Evolutionary conservation across 2,329 filamentous ascomycete genomes (phyloP).

Genomic region (Xylariaceae sp.): DNA sequence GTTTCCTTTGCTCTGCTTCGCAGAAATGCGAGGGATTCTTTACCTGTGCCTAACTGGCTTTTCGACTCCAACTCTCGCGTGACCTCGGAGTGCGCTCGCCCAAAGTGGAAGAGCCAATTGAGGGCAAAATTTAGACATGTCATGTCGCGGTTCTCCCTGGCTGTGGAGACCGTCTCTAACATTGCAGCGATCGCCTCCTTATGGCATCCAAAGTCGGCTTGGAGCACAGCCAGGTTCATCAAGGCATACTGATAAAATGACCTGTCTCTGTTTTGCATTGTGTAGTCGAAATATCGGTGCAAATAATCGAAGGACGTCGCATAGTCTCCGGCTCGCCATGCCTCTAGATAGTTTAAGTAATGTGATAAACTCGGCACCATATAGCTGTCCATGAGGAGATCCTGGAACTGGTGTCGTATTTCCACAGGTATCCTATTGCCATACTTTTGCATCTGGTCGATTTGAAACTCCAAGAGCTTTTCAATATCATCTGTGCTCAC

Average conservation of each 20-base stretch:
- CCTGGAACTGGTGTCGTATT: conserved; percentile 66
- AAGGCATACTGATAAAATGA: conserved; percentile 92
- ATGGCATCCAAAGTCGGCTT: conserved; percentile 91
- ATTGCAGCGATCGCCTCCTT: conserved; percentile 88
- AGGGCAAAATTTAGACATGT: conserved; percentile 90
- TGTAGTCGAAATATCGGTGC: conserved; percentile 95
- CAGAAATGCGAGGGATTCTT: conserved; percentile 77
- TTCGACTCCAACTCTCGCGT: conserved; percentile 65
- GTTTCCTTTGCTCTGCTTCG: conserved; percentile 81
- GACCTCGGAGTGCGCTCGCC: conserved; percentile 76
- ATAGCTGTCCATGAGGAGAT: conserved; percentile 62
- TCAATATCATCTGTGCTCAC: conserved; percentile 78
- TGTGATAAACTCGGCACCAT: conserved; percentile 70
- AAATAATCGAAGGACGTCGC: conserved; percentile 84
- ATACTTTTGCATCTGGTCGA: conserved; percentile 78
- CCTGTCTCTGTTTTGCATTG: conserved; percentile 77
- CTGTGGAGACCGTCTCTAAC: conserved; percentile 92
- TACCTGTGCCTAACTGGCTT: conserved; percentile 71
- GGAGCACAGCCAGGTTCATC: conserved; percentile 86
- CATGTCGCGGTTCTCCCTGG: conserved; percentile 87
- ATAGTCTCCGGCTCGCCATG: conserved; percentile 88
- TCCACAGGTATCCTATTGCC: conserved; percentile 73
- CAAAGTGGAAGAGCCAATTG: conserved; percentile 93
- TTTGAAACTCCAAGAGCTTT: conserved; percentile 78
- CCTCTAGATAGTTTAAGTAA: conserved; percentile 82